These are phyloP conservation scores for Malus hybrid DNA, from an alignment of 331 rosid genomes.

Conservation along the genomic window DNA sequence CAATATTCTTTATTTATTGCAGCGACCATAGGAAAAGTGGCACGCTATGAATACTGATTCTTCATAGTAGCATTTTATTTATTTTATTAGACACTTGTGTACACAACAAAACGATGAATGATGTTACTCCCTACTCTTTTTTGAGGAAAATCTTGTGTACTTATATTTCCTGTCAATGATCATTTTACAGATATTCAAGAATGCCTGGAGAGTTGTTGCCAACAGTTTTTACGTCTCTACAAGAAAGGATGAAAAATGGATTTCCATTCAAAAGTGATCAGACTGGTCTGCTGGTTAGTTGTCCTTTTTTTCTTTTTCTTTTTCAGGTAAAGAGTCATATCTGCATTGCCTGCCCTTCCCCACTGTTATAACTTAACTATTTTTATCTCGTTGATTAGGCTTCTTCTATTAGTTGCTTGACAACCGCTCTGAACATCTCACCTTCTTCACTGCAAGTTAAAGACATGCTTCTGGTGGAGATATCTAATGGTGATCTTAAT, in stretches of 20 bases:
- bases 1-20: not conserved
- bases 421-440: conserved; percentile 58
- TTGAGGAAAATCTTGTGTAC: not conserved
- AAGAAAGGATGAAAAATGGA: conserved; percentile 58
- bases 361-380: conserved; percentile 4
- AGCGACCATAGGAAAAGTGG: not conserved
- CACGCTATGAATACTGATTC: not conserved
- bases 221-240: conserved; percentile 52
- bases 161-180: conserved; percentile 8
- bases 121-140: conserved; percentile 2
- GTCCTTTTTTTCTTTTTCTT: not conserved
- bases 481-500: conserved; percentile 44
- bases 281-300: conserved; percentile 69
- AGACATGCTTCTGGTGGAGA: conserved; percentile 59
- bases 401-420: conserved; percentile 75
- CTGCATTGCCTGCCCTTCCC: not conserved
- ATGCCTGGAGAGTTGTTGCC: conserved; percentile 82
- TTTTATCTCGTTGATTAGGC: conserved; percentile 37
- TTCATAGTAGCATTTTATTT: not conserved
- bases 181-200: conserved; percentile 64
- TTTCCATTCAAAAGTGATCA: conserved; percentile 62
- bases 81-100: not conserved
- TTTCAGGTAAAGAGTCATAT: conserved; percentile 9
- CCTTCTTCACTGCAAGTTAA: conserved; percentile 61
- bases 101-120: not conserved